phyloP scores from a whole-genome alignment of 768 basidiomycete species.

The Russula olivacea region DNA sequence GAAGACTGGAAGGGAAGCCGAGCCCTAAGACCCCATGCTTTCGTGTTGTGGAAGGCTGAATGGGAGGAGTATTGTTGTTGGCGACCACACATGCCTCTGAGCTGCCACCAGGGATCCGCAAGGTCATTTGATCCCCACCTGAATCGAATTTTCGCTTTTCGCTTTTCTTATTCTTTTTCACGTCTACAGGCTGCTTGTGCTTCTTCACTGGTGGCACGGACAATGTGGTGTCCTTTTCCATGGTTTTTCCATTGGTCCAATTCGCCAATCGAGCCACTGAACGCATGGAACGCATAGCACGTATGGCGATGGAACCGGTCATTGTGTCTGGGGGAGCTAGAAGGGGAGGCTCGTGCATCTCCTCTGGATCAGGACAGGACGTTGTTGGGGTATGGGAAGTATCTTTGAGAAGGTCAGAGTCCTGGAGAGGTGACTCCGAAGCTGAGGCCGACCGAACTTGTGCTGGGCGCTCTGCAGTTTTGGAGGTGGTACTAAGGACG shows the following conservation, averaged over 20 bases:
- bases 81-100: conserved; percentile 62
- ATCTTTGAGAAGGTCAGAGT: not conserved
- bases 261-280: conserved; percentile 66
- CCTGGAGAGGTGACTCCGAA: conserved; percentile 23
- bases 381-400: not conserved
- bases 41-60: conserved; percentile 8
- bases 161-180: conserved; percentile 32
- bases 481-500: conserved; percentile 29
- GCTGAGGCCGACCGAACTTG: conserved; percentile 21
- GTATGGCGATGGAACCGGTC: conserved; percentile 64
- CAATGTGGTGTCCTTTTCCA: conserved; percentile 30
- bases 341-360: conserved; percentile 19
- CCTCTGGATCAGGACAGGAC: conserved; percentile 19
- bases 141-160: conserved; percentile 23
- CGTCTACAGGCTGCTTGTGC: conserved; percentile 34
- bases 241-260: conserved; percentile 56
- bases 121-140: conserved; percentile 31
- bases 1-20: conserved; percentile 52
- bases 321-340: conserved; percentile 17
- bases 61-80: conserved; percentile 26
- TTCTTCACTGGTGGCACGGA: conserved; percentile 30
- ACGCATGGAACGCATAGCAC: conserved; percentile 72
- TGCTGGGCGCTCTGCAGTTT: conserved; percentile 26
- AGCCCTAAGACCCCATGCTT: conserved; percentile 59
- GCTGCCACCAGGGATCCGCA: conserved; percentile 51